Conservation (phyloP, 169 alveolate genomes). For the Amoebophrya sp. region DNA sequence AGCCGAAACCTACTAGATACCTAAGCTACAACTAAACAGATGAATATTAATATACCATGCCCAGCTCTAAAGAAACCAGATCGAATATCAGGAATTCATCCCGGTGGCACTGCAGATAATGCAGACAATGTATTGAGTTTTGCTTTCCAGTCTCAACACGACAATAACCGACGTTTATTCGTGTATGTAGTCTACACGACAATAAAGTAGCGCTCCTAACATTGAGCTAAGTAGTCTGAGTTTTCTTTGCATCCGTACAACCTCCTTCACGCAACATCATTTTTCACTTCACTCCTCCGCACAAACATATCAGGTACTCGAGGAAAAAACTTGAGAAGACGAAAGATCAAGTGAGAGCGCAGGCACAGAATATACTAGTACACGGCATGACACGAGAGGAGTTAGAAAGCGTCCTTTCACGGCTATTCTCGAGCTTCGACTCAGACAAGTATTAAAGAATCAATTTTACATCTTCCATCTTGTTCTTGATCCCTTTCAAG, state of each 20-base stretch:
- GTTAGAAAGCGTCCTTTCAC: background rate
- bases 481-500: too few species aligned
- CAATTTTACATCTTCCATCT: background rate
- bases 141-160: too few species aligned
- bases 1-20: too few species aligned
- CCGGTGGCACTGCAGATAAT: background rate
- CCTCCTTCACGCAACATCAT: background rate
- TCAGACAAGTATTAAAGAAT: background rate
- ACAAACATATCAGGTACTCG: background rate
- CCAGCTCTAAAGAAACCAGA: background rate
- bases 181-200: too few species aligned
- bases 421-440: background rate
- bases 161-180: too few species aligned
- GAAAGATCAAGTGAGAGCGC: background rate
- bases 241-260: background rate
- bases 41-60: too few species aligned
- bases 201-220: too few species aligned
- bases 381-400: background rate
- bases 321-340: background rate
- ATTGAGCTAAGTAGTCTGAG: too few species aligned
- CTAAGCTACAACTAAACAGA: too few species aligned
- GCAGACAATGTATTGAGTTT: conserved; percentile 2
- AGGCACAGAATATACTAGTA: background rate
- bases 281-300: background rate
- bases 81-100: background rate